These are phyloP conservation scores for Sporothrix phasma DNA, from an alignment of 2,329 filamentous ascomycete genomes.

Conservation along the genomic window DNA sequence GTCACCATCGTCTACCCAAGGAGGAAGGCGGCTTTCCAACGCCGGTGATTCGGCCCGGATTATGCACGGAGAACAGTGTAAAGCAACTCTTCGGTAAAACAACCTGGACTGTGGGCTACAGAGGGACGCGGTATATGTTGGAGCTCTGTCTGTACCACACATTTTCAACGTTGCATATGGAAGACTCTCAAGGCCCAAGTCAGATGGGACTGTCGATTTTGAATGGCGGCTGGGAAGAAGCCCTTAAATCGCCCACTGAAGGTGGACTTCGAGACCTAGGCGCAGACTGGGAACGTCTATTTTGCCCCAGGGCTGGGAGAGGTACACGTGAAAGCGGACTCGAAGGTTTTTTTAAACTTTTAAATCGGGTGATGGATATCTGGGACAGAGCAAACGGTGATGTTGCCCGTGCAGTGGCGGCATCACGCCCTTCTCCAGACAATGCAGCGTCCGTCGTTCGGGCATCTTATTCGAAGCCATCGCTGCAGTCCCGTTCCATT, in stretches of 20 bases:
- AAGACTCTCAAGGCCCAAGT: not conserved
- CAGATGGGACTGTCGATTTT: constrained; percentile 4
- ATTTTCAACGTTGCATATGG: constrained; percentile 19
- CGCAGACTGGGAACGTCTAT: constrained; percentile 5
- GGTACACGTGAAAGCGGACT: not conserved
- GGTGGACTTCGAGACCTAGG: constrained; percentile 13
- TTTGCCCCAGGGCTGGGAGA: not conserved
- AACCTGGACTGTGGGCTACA: constrained; percentile 27
- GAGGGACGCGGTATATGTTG: constrained; percentile 25
- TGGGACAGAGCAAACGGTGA: not conserved
- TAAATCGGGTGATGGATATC: not conserved
- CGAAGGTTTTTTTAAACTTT: constrained; percentile 3
- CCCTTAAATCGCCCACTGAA: not conserved
- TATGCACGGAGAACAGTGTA: constrained; percentile 20
- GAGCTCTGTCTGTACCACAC: constrained; percentile 29
- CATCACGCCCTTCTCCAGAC: not conserved
- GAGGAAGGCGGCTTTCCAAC: constrained; percentile 23
- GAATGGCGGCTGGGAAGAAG: constrained; percentile 8
- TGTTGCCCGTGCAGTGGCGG: not conserved
- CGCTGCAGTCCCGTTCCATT: not conserved
- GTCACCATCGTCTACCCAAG: constrained; percentile 20
- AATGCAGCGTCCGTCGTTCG: not conserved
- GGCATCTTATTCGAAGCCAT: not conserved
- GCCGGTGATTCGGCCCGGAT: constrained; percentile 17
- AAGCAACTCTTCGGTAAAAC: constrained; percentile 26